Base-by-base conservation (phyloP, 2,329 filamentous ascomycete genomes). In the Cercospora berteroae region DNA sequence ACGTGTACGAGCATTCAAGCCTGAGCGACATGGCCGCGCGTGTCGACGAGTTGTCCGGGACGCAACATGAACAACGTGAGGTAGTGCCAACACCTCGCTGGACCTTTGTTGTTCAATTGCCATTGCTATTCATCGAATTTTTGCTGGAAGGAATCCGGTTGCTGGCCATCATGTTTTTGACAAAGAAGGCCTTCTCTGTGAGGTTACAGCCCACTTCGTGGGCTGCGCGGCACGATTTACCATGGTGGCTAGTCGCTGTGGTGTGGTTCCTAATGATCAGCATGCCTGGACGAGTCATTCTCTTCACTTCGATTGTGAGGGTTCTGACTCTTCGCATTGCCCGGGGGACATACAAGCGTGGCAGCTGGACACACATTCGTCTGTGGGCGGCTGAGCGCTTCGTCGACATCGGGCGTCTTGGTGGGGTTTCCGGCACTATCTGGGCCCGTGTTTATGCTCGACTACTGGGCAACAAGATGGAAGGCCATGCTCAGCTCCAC, bases 371-470 rank as follows among this genome's bases (percentile, higher is more conserved):
- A 29, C 63, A 64, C 39, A 64, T 64, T 60, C 63, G 63, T 13
- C 36, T 64, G n/a, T 64, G 63, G 63, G 63, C 63, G 16, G 55
- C 63, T 10, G 63, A 64, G 42, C 52, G 63, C 18, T 48, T 64
- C 55, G 55, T 60, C 18, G 63, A 27, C 12, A 64, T 50, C 31
- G 63, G 63, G 7, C 63, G 63, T 29, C 63, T 64, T 25, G 52
- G 56, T 8, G 27, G 36, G 4, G 55, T 60, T 23, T 33, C 63
- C 44, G 63, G 63, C 5, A 64, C 63, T 7, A 27, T 60, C 23
- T 64, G 63, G 63, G 27, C n/a, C 18, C 63, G 63, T 25, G 33
- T 50, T 5, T 64, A 64, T 59, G 63, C 63, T 64, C 63, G 63
- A 13, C 31, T 64, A 18, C 63, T 64, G 23, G 63, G 63, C 36